These are phyloP conservation scores for Sporothrix euskadiensis DNA, from an alignment of 2,329 filamentous ascomycete species.

Conservation along the genomic window DNA sequence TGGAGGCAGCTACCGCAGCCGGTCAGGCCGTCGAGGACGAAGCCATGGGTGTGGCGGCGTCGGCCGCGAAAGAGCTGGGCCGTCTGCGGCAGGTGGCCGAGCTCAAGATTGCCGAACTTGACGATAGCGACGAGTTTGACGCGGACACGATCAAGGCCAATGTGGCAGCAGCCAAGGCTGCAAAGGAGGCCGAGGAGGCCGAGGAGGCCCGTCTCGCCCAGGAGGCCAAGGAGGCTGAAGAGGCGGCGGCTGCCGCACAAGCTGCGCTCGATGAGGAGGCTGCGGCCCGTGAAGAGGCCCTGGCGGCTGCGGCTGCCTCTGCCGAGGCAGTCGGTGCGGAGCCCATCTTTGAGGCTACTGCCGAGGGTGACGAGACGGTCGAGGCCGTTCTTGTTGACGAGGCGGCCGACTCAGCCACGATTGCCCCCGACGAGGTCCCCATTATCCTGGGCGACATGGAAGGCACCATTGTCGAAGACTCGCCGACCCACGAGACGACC, in stretches of 20 bases:
- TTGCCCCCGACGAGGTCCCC: slow-evolving; percentile 39
- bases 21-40: slow-evolving; percentile 63
- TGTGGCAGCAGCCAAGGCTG: slow-evolving; percentile 51
- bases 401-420: slow-evolving; percentile 10
- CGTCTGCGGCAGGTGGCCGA: slow-evolving; percentile 79
- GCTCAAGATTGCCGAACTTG: slow-evolving; percentile 77
- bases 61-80: slow-evolving; percentile 75
- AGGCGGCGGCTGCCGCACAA: slow-evolving; percentile 15
- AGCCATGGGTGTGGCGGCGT: slow-evolving; percentile 77
- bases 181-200: slow-evolving; percentile 37
- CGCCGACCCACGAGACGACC: slow-evolving; percentile 24
- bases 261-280: slow-evolving; percentile 30
- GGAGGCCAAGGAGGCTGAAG: slow-evolving; percentile 22
- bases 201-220: slow-evolving; percentile 29
- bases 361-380: neutral
- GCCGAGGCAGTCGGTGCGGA: slow-evolving; percentile 5
- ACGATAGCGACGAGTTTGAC: slow-evolving; percentile 77
- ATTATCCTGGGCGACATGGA: slow-evolving; percentile 36
- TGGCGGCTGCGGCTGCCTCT: neutral
- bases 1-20: slow-evolving; percentile 67
- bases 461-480: slow-evolving; percentile 16
- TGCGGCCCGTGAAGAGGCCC: neutral
- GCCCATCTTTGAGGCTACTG: neutral
- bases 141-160: slow-evolving; percentile 63
- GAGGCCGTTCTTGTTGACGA: slow-evolving; percentile 9